Evolutionary conservation across 805 yeast species (phyloP), one percentile per base, ranked within the genome.

Genomic region (Suhomyces xylopsoci): DNA sequence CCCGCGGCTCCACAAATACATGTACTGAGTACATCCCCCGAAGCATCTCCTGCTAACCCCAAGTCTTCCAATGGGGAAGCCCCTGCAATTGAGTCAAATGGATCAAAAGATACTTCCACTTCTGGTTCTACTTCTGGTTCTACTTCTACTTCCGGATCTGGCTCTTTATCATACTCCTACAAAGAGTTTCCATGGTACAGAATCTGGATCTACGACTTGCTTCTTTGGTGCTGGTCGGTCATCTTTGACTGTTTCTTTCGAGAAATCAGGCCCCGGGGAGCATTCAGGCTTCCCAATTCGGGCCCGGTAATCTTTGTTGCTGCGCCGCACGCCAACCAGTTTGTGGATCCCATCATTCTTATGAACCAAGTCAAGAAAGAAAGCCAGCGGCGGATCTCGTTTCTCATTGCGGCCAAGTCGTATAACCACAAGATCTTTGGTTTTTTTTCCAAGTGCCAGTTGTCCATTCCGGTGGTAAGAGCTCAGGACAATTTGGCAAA

Each of bases 291-390:
- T 32, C 87, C 87, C 0, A 76, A 79, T 28, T 68, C 79, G 8
- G 97, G 97, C 0, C 93, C 98, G 0, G 85, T 91, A 7, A 87
- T 93, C 51, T 86, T 94, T 56, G 98, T 94, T 34, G 96, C 94
- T 9, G 99, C 97, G 2, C 98, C 98, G 1, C 99, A 93, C 73
- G 96, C 97, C n/a, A 90, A 90, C 64, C 96, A 90, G 70, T 92
- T 92, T 65, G 90, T 92, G 32, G 82, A 82, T 50, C 93, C 94
- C 1, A 82, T 92, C 47, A 80, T 94, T 49, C 75, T 94, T 46
- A 85, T 90, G 88, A 85, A 88, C 46, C 93, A 88, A 64, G 93
- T 89, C 24, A 81, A 84, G 60, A 74, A 76, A 48, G 83, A 82
- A 52, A 79, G 87, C 1, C 80, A 83, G 7, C 77, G 97, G 55